phyloP scores from a whole-genome alignment of 139 green algal species.

The Coelastrella sp. region DNA sequence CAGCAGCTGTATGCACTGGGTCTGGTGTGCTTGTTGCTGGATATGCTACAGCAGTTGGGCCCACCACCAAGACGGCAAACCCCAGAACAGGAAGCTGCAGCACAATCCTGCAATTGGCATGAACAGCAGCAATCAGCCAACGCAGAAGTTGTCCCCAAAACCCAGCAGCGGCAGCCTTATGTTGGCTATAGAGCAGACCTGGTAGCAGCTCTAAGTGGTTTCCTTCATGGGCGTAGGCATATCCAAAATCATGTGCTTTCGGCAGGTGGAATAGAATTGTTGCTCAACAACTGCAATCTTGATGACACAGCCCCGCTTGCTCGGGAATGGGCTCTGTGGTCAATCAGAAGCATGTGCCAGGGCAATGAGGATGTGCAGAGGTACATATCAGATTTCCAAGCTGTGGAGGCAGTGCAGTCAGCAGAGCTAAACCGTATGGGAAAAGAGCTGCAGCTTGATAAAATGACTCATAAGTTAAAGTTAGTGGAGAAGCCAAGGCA shows the following conservation, averaged over 20 bases:
- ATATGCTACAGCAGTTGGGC: neutral
- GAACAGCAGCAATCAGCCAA: neutral
- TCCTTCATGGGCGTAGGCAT: slow-evolving; percentile 35
- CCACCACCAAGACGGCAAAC: neutral
- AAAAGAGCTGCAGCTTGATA: slow-evolving; percentile 78
- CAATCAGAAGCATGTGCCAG: slow-evolving; percentile 90
- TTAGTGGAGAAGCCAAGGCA: slow-evolving; percentile 50
- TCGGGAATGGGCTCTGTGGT: slow-evolving; percentile 93
- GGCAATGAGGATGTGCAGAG: slow-evolving; percentile 63
- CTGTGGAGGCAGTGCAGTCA: slow-evolving; percentile 60
- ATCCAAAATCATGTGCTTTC: slow-evolving; percentile 61
- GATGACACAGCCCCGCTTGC: slow-evolving; percentile 77
- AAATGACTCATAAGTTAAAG: slow-evolving; percentile 66
- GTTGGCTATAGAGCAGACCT: slow-evolving; percentile 78
- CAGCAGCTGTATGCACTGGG: slow-evolving; percentile 16
- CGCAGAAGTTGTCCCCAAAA: neutral
- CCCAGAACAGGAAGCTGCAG: neutral
- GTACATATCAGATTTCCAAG: slow-evolving; percentile 51
- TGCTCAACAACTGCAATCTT: slow-evolving; percentile 72
- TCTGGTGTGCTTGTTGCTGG: slow-evolving; percentile 8
- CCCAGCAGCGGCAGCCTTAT: slow-evolving; percentile 60
- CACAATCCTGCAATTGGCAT: neutral
- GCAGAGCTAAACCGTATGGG: slow-evolving; percentile 74
- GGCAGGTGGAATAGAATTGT: slow-evolving; percentile 66
- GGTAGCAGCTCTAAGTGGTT: slow-evolving; percentile 79